Percentiles rank a stretch among this genome's conserved stretches.
Conservation (phyloP, 2,329 filamentous ascomycete genomes). For the Myriosclerotinia duriaeana region DNA sequence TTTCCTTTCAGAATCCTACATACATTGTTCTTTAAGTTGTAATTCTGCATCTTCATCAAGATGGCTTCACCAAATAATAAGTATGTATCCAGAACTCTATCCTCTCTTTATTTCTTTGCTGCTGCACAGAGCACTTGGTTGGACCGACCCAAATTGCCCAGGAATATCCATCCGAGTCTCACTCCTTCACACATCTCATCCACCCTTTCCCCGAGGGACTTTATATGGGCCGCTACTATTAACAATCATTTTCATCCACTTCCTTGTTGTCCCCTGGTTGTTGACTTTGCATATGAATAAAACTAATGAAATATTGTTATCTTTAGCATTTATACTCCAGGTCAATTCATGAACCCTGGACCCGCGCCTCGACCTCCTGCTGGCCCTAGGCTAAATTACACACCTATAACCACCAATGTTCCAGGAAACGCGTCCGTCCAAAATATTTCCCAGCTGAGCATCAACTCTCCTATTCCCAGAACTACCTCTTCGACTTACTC, state of each 20-base stretch:
- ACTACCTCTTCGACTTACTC: constrained; percentile 66
- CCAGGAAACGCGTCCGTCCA: constrained; percentile 78
- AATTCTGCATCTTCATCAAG: constrained; percentile 29
- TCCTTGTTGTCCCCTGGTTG: constrained; percentile 10
- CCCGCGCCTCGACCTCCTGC: constrained; percentile 88
- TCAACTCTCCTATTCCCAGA: constrained; percentile 63
- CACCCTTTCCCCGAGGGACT: background rate
- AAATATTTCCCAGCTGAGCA: constrained; percentile 58
- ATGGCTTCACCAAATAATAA: constrained; percentile 40
- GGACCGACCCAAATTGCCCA: constrained; percentile 9
- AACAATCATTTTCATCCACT: constrained; percentile 16
- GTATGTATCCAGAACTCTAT: constrained; percentile 29
- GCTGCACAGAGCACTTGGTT: constrained; percentile 30
- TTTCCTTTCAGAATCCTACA: constrained; percentile 21
- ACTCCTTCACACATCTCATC: background rate
- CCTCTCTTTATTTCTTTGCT: constrained; percentile 19
- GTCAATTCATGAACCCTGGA: constrained; percentile 92
- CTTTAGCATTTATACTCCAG: constrained; percentile 56
- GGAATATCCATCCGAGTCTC: background rate
- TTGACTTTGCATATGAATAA: constrained; percentile 14
- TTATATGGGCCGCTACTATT: background rate
- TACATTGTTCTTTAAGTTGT: constrained; percentile 26
- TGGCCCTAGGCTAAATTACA: constrained; percentile 77
- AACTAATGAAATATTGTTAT: constrained; percentile 23
- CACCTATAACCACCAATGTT: constrained; percentile 68